Percentiles rank a stretch among this genome's conserved stretches.
Evolutionary conservation across 2,329 filamentous ascomycete species (phyloP).

Genomic region (Calonectria ilicicola): DNA sequence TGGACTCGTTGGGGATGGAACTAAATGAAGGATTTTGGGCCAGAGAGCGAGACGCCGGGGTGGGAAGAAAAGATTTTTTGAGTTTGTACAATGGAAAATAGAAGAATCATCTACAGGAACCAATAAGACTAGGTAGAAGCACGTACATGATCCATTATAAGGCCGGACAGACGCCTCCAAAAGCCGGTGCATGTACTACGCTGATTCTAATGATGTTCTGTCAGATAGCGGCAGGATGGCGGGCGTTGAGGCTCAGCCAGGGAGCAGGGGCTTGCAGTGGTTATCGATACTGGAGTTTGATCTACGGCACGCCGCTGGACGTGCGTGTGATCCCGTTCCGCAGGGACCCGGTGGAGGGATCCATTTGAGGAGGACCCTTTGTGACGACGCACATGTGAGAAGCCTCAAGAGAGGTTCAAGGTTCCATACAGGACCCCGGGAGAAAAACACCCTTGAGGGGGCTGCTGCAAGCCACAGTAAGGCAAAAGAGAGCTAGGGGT

Average conservation of each 20-base stretch:
- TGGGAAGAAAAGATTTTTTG: slow-evolving; percentile 3
- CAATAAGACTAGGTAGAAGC: background rate
- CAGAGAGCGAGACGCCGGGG: background rate
- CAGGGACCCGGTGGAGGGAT: background rate
- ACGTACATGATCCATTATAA: background rate
- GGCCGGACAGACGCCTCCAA: background rate
- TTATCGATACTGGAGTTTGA: slow-evolving; percentile 3
- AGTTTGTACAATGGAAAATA: slow-evolving; percentile 21
- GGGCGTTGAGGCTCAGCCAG: slow-evolving; percentile 13
- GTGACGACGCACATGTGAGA: background rate
- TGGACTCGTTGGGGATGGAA: slow-evolving; percentile 1
- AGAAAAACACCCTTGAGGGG: background rate
- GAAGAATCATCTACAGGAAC: slow-evolving; percentile 21
- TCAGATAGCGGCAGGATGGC: slow-evolving; percentile 9
- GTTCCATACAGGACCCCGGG: background rate
- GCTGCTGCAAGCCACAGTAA: background rate
- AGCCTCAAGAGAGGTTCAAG: background rate
- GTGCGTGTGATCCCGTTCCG: slow-evolving; percentile 8
- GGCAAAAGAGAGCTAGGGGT: background rate
- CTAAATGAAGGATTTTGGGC: background rate
- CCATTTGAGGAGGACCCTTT: background rate
- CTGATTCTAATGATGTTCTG: background rate
- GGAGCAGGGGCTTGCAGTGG: background rate
- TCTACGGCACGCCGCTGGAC: background rate
- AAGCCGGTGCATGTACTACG: slow-evolving; percentile 11